These are phyloP conservation scores for Pichia sp. DNA, from an alignment of 1,139 yeast species.

Conservation along the genomic window DNA sequence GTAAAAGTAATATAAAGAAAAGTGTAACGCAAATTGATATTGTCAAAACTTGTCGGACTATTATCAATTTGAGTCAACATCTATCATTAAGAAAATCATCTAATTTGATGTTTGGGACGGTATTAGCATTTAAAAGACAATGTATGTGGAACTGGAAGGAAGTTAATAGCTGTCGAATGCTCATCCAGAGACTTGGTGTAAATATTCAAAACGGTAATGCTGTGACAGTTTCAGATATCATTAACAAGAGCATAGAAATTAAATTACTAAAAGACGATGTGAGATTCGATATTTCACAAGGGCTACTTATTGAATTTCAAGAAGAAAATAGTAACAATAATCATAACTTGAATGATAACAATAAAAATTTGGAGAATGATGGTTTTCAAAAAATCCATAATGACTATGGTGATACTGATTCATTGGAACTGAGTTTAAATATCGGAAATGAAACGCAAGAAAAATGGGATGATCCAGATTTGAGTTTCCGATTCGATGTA, in stretches of 20 bases:
- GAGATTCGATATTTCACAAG: slow-evolving; percentile 32
- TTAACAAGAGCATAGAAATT: background rate
- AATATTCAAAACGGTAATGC: too few species aligned
- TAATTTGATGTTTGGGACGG: slow-evolving; percentile 49
- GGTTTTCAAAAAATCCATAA: too few species aligned
- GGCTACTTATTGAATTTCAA: slow-evolving; percentile 18
- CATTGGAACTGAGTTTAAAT: too few species aligned
- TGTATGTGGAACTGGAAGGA: slow-evolving; percentile 16
- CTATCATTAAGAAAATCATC: slow-evolving; percentile 43
- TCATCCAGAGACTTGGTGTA: slow-evolving; percentile 7
- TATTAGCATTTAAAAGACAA: slow-evolving; percentile 40
- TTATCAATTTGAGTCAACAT: slow-evolving; percentile 29
- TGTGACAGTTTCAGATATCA: too few species aligned
- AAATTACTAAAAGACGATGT: slow-evolving; percentile 34
- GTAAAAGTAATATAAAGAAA: too few species aligned
- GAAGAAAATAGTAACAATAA: background rate
- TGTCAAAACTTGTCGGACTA: slow-evolving; percentile 39
- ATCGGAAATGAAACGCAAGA: background rate
- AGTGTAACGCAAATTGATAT: slow-evolving; percentile 32
- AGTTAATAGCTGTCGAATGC: slow-evolving; percentile 9
- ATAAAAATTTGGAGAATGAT: too few species aligned
- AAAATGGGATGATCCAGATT: background rate
- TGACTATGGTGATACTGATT: too few species aligned
- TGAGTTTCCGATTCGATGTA: background rate
- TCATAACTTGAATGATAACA: too few species aligned